Percentiles rank a stretch among this genome's conserved stretches.
Conservation (phyloP, 192 early-diverging fungal species). For the Coemansia sp. region DNA sequence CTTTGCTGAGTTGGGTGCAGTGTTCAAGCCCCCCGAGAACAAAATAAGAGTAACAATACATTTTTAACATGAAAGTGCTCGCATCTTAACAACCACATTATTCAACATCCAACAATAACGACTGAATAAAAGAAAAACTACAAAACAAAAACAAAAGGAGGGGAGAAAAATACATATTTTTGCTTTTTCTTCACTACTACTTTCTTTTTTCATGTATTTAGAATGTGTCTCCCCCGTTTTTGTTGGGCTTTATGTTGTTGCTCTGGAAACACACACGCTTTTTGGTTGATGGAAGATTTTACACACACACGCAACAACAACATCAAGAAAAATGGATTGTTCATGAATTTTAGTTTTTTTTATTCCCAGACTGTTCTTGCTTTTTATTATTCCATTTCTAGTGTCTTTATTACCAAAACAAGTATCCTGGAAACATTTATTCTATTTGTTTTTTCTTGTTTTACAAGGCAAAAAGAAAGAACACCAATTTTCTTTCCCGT, state of each 20-base stretch:
- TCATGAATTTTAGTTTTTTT: too few relatives aligned
- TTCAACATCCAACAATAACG: neutral
- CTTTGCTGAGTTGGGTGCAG: neutral
- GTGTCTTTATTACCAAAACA: too few relatives aligned
- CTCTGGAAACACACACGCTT: too few relatives aligned
- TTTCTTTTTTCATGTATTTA: neutral
- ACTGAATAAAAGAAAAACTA: neutral
- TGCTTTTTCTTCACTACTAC: neutral
- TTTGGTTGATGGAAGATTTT: too few relatives aligned
- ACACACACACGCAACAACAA: too few relatives aligned
- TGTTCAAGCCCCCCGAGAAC: neutral
- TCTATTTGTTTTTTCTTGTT: too few relatives aligned
- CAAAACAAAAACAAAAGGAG: neutral
- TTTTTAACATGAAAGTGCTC: neutral
- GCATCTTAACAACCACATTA: neutral
- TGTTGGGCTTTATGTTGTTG: slow-evolving; percentile 1
- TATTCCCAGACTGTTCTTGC: too few relatives aligned
- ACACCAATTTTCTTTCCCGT: too few relatives aligned
- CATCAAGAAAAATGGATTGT: too few relatives aligned
- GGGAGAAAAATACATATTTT: neutral
- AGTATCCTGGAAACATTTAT: too few relatives aligned
- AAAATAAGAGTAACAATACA: neutral
- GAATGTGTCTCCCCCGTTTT: neutral
- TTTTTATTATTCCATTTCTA: too few relatives aligned
- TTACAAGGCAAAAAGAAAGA: too few relatives aligned